phyloP scores from a whole-genome alignment of 257 asterid genomes.

The Forsythia viridissima region DNA sequence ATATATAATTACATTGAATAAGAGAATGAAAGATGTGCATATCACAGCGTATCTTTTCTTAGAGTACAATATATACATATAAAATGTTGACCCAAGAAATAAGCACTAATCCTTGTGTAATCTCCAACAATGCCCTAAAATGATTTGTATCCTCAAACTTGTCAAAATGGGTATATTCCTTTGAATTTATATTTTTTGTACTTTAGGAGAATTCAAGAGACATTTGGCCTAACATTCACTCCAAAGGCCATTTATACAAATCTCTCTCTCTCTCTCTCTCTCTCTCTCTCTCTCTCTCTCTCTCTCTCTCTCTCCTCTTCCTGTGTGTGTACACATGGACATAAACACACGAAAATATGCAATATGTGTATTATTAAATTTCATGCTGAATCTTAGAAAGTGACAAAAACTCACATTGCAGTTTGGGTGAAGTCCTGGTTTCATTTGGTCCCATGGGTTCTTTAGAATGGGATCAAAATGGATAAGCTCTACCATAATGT shows the following conservation, averaged over 20 bases:
- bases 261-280: background rate
- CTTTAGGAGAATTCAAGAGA: slow-evolving; percentile 27
- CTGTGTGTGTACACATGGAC: too few relatives aligned
- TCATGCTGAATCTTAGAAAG: background rate
- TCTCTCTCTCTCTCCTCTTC: background rate
- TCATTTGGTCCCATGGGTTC: background rate
- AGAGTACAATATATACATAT: background rate
- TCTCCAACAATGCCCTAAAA: slow-evolving; percentile 24
- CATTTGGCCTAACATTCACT: slow-evolving; percentile 31
- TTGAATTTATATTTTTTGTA: background rate
- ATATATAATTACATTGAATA: background rate
- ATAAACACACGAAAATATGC: too few relatives aligned
- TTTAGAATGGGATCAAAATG: background rate
- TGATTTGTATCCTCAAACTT: slow-evolving; percentile 22
- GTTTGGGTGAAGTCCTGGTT: background rate
- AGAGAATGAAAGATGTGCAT: slow-evolving; percentile 20
- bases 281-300: background rate
- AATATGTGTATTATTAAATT: too few relatives aligned
- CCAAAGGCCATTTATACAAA: slow-evolving; percentile 24
- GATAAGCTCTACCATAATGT: background rate
- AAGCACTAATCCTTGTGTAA: slow-evolving; percentile 10
- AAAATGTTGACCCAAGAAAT: slow-evolving; percentile 28
- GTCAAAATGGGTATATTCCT: slow-evolving; percentile 22
- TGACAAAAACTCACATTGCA: background rate
- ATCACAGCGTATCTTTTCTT: slow-evolving; percentile 2